Percentiles rank a stretch among this genome's conserved stretches.
phyloP scores from a whole-genome alignment of 129 eudicot species.

The Tagetes patula region DNA sequence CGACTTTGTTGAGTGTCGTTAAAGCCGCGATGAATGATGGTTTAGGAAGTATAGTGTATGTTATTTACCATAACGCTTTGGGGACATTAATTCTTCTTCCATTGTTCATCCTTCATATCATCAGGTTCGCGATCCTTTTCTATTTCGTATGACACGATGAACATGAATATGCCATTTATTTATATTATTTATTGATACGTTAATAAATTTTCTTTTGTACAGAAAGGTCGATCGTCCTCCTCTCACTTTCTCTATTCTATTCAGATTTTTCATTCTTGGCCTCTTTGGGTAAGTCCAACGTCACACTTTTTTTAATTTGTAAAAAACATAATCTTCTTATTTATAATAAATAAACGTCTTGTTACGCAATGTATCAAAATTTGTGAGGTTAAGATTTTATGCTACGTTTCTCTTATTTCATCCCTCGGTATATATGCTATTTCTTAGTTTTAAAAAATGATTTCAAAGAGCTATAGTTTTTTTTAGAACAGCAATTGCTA shows the following conservation, averaged over 20 bases:
- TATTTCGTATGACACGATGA: too few species aligned
- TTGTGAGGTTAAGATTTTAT: too few species aligned
- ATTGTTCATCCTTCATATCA: conserved; percentile 7
- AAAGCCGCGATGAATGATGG: conserved; percentile 43
- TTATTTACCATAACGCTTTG: conserved; percentile 41
- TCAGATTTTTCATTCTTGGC: conserved; percentile 41
- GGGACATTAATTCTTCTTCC: conserved; percentile 32
- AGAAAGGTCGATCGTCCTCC: conserved; percentile 28
- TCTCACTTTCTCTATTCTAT: conserved; percentile 27
- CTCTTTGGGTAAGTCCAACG: conserved; percentile 32
- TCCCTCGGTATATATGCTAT: too few species aligned
- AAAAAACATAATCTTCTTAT: too few species aligned
- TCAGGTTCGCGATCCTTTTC: neutral
- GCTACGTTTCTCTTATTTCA: too few species aligned
- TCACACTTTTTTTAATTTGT: neutral
- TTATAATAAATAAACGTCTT: too few species aligned
- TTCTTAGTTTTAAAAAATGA: too few species aligned
- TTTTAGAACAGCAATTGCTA: too few species aligned
- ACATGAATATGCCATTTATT: too few species aligned
- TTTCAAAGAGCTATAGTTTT: too few species aligned
- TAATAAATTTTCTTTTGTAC: neutral
- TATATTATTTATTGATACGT: too few species aligned
- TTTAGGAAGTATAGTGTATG: conserved; percentile 25
- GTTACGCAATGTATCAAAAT: too few species aligned
- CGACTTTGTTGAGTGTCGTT: conserved; percentile 24